Conservation (phyloP, 2,329 filamentous ascomycete species). For the Dactylellina haptotyla region DNA sequence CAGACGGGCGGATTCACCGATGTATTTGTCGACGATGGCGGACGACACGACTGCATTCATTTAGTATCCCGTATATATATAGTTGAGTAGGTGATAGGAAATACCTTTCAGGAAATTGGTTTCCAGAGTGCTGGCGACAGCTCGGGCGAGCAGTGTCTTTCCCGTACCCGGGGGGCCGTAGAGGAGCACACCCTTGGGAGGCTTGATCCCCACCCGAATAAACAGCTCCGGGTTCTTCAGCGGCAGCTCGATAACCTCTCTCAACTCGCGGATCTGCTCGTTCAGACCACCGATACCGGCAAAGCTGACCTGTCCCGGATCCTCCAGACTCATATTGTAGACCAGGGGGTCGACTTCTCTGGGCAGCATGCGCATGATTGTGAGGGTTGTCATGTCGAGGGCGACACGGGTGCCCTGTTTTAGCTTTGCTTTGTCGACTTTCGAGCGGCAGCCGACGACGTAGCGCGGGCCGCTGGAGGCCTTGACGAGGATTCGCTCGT, state of each 20-base stretch:
- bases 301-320: slow-evolving; percentile 97
- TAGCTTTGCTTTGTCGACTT: slow-evolving; percentile 95
- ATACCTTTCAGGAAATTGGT: slow-evolving; percentile 97
- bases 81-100: slow-evolving; percentile 55
- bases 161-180: slow-evolving; percentile 97
- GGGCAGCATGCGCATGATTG: slow-evolving; percentile 99
- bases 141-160: slow-evolving; percentile 92
- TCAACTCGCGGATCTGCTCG: slow-evolving; percentile 95
- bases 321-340: slow-evolving; percentile 99
- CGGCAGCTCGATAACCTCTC: slow-evolving; percentile 96
- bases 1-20: slow-evolving; percentile 94
- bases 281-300: slow-evolving; percentile 97
- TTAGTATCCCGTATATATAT: slow-evolving; percentile 26
- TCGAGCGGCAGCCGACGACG: slow-evolving; percentile 96
- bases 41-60: slow-evolving; percentile 83
- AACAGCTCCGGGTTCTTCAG: slow-evolving; percentile 99
- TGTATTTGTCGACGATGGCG: slow-evolving; percentile 99
- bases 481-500: slow-evolving; percentile 94
- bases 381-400: slow-evolving; percentile 98
- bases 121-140: slow-evolving; percentile 93
- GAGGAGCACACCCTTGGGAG: slow-evolving; percentile 93
- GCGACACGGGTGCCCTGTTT: slow-evolving; percentile 98
- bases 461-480: slow-evolving; percentile 97
- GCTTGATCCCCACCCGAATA: slow-evolving; percentile 95
- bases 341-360: slow-evolving; percentile 97